phyloP scores from a whole-genome alignment of 148 eudicot species.

The Agrostemma githago region DNA sequence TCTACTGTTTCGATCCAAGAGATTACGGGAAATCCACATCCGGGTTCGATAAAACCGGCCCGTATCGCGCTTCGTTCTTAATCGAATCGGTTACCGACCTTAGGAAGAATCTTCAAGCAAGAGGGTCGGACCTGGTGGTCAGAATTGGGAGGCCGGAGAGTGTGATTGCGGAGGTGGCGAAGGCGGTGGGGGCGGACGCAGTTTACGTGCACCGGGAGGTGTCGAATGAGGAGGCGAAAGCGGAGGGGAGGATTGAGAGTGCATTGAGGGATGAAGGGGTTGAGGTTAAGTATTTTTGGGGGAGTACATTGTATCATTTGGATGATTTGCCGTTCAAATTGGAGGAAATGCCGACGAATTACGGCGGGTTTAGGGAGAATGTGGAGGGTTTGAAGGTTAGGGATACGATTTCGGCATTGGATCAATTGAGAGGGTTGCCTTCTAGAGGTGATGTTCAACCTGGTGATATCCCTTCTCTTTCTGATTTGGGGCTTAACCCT shows the following conservation, averaged over 20 bases:
- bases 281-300: constrained; percentile 96
- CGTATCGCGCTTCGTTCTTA: constrained; percentile 73
- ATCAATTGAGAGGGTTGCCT: constrained; percentile 77
- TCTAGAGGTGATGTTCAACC: constrained; percentile 68
- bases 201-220: constrained; percentile 80
- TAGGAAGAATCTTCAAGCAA: constrained; percentile 55
- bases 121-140: constrained; percentile 89
- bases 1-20: constrained; percentile 82
- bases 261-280: constrained; percentile 81
- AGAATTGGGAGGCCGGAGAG: constrained; percentile 79
- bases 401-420: constrained; percentile 74
- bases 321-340: constrained; percentile 87
- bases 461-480: constrained; percentile 82
- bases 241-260: constrained; percentile 63
- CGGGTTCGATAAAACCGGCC: constrained; percentile 92
- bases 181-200: constrained; percentile 76
- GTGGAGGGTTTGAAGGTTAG: constrained; percentile 73
- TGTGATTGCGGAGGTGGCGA: constrained; percentile 65
- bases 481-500: constrained; percentile 82
- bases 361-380: constrained; percentile 86
- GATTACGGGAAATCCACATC: constrained; percentile 81
- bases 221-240: constrained; percentile 67
- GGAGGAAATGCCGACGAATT: constrained; percentile 87
- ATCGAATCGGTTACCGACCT: constrained; percentile 72
- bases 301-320: constrained; percentile 89